Percentiles rank a stretch among this genome's conserved stretches.
Evolutionary conservation across 768 basidiomycete species (phyloP).

Genomic region (Tricholoma sp.): DNA sequence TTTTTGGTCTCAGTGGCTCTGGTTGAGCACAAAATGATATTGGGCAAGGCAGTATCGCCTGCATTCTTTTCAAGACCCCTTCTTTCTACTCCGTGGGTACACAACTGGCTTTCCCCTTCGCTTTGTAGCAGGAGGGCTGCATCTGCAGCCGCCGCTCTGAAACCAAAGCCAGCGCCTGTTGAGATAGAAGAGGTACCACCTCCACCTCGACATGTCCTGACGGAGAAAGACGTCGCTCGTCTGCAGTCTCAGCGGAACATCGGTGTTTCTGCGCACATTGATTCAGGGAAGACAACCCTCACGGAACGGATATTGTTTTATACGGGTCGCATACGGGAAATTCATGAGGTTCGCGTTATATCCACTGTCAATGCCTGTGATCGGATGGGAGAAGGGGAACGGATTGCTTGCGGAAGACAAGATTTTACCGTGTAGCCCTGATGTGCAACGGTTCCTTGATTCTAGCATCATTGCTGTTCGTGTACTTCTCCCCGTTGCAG

Average conservation of each 20-base stretch:
- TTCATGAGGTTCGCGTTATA: conserved; percentile 77
- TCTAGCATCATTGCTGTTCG: conserved; percentile 6
- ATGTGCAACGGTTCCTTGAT: neutral
- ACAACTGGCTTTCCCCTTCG: conserved; percentile 2
- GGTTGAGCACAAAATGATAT: too few species aligned
- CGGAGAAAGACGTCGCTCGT: conserved; percentile 60
- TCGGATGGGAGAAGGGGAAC: conserved; percentile 4
- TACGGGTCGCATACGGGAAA: conserved; percentile 91
- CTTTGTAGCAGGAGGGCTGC: conserved; percentile 30
- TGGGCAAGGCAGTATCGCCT: conserved; percentile 17
- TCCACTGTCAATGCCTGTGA: conserved; percentile 16
- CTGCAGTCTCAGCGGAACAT: conserved; percentile 87
- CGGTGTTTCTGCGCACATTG: conserved; percentile 92
- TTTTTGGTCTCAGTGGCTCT: too few species aligned
- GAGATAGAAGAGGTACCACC: conserved; percentile 9
- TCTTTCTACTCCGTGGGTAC: conserved; percentile 3
- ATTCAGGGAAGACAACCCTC: conserved; percentile 96
- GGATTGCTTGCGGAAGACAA: conserved; percentile 4
- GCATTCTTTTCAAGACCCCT: conserved; percentile 8
- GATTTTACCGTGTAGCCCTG: conserved; percentile 1
- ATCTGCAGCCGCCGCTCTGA: conserved; percentile 40
- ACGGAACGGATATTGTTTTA: conserved; percentile 96
- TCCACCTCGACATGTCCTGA: conserved; percentile 42
- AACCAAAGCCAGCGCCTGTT: conserved; percentile 22
- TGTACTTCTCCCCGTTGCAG: conserved; percentile 15